A percentile compares a stretch with the other conserved stretches of the same genome.
Evolutionary conservation across 768 basidiomycete species (phyloP).

Genomic region (Mycena latifolia): DNA sequence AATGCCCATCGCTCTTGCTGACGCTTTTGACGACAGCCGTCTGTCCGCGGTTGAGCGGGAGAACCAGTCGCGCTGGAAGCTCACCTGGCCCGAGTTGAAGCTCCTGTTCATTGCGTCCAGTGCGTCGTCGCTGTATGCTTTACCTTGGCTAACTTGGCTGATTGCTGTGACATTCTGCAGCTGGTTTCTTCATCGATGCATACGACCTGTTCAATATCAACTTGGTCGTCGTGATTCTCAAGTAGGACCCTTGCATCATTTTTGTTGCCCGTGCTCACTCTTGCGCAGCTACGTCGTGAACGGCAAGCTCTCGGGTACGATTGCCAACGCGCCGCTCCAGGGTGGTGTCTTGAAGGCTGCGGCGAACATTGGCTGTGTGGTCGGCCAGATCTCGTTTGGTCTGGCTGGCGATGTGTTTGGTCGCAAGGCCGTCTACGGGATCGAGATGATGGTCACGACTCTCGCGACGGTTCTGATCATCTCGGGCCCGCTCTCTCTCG

Average conservation of each 20-base stretch:
- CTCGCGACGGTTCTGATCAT: slow-evolving; percentile 26
- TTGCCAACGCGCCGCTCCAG: slow-evolving; percentile 26
- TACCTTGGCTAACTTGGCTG: background rate
- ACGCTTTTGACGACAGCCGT: slow-evolving; percentile 32
- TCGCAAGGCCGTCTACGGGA: slow-evolving; percentile 27
- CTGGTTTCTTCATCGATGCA: slow-evolving; percentile 32
- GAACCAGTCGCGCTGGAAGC: slow-evolving; percentile 33
- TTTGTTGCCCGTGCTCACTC: background rate
- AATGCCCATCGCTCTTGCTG: slow-evolving; percentile 14
- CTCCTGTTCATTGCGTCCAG: slow-evolving; percentile 27
- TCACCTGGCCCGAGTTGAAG: slow-evolving; percentile 27
- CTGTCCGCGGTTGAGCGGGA: slow-evolving; percentile 29
- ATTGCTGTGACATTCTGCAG: background rate
- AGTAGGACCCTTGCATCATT: slow-evolving; percentile 4
- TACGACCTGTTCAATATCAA: slow-evolving; percentile 33
- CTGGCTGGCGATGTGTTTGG: slow-evolving; percentile 30
- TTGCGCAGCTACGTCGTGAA: slow-evolving; percentile 22
- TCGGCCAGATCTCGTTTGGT: slow-evolving; percentile 27
- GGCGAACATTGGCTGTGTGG: slow-evolving; percentile 30
- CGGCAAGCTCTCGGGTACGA: slow-evolving; percentile 28
- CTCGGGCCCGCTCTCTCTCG: slow-evolving; percentile 23
- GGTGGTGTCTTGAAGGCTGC: slow-evolving; percentile 32
- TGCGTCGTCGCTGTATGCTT: background rate
- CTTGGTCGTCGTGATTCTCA: slow-evolving; percentile 31
- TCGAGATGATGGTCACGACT: slow-evolving; percentile 27